These are phyloP conservation scores for Mrakia hoshinonis DNA, from an alignment of 768 basidiomycete genomes.

Conservation along the genomic window DNA sequence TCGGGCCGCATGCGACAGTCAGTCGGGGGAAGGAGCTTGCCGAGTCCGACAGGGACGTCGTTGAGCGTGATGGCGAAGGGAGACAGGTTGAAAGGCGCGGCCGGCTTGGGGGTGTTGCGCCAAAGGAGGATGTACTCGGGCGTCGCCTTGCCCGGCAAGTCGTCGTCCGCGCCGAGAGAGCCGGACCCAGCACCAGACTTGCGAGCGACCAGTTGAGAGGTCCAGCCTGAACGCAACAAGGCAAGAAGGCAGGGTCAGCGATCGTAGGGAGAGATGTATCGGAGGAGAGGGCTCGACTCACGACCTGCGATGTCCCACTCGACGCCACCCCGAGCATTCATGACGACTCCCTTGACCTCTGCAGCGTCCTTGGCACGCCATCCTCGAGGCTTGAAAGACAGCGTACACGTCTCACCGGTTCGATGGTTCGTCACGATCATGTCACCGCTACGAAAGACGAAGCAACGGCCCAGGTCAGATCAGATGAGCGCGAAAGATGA, in stretches of 20 bases:
- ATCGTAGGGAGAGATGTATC: not conserved
- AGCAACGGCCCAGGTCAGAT: not conserved
- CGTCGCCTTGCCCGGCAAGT: constrained; percentile 47
- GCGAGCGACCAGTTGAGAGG: constrained; percentile 82
- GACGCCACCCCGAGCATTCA: constrained; percentile 55
- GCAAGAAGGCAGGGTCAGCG: not conserved
- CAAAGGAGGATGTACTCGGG: constrained; percentile 71
- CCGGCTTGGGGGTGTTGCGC: constrained; percentile 78
- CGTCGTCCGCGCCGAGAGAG: constrained; percentile 62
- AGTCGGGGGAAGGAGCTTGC: constrained; percentile 69
- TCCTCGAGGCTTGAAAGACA: constrained; percentile 92
- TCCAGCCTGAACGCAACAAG: constrained; percentile 51
- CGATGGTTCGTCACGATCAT: constrained; percentile 87
- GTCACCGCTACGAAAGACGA: constrained; percentile 49
- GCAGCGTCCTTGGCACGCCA: constrained; percentile 88
- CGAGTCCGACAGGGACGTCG: constrained; percentile 65
- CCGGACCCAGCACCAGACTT: constrained; percentile 54
- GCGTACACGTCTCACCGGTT: constrained; percentile 72
- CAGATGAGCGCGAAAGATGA: not conserved
- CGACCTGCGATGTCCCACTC: constrained; percentile 86
- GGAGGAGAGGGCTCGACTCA: constrained; percentile 27
- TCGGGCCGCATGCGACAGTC: constrained; percentile 89
- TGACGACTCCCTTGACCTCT: constrained; percentile 81
- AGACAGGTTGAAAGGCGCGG: constrained; percentile 86
- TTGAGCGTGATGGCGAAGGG: constrained; percentile 84